phyloP scores from a whole-genome alignment of 148 eudicot species.

The Oxyria digyna region DNA sequence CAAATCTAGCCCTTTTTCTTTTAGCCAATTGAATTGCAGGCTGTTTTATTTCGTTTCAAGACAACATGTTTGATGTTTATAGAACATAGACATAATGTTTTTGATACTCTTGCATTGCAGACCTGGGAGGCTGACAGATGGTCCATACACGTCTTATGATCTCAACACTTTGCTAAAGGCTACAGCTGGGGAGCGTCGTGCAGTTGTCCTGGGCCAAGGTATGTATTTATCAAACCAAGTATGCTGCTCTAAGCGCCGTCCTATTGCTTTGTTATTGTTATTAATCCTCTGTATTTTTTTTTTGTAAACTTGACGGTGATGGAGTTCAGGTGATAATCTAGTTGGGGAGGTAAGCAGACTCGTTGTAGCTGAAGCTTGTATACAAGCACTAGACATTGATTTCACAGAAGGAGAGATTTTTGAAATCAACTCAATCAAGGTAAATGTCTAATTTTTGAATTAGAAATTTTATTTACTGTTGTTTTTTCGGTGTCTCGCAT shows the following conservation, averaged over 20 bases:
- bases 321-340: conserved; percentile 69
- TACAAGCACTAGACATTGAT: conserved; percentile 89
- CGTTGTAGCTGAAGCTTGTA: conserved; percentile 96
- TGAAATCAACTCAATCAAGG: conserved; percentile 81
- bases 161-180: conserved; percentile 86
- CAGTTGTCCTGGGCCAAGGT: conserved; percentile 89
- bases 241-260: neutral
- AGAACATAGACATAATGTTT: neutral
- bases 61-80: neutral
- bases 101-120: conserved; percentile 18
- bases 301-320: neutral
- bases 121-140: conserved; percentile 91
- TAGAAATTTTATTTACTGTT: neutral
- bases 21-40: neutral
- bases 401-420: conserved; percentile 68
- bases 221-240: neutral
- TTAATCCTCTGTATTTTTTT: neutral
- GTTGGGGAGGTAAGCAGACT: conserved; percentile 95
- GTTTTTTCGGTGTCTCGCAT: neutral
- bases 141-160: conserved; percentile 98
- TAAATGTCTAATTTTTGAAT: conserved; percentile 12
- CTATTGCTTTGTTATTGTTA: too few relatives aligned
- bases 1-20: neutral
- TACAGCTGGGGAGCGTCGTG: conserved; percentile 94
- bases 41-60: neutral